Percentiles rank a stretch among this genome's conserved stretches.
Evolutionary conservation across 2,329 filamentous ascomycete genomes (phyloP).

Genomic region (Tolypocladium tundrense): DNA sequence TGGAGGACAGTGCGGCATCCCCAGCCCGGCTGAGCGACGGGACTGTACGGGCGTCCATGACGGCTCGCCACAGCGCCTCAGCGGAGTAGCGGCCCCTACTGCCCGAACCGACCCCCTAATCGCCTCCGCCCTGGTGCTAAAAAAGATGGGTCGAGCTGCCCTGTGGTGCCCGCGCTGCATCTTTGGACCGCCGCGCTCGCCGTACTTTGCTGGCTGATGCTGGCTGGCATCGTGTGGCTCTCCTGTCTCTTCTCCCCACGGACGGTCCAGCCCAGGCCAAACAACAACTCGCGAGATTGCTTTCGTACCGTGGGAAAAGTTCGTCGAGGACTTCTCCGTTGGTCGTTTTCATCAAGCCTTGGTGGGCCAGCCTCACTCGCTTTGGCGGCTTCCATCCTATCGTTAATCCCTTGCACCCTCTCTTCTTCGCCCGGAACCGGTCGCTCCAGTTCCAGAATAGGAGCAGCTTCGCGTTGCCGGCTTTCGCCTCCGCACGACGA

Average conservation of each 20-base stretch:
- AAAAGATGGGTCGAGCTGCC: not conserved
- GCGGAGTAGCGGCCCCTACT: not conserved
- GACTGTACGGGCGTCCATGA: not conserved
- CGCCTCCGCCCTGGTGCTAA: not conserved
- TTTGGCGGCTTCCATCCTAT: constrained; percentile 37
- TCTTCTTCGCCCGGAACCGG: not conserved
- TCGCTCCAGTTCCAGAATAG: not conserved
- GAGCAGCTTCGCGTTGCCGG: not conserved
- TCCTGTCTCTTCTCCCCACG: not conserved
- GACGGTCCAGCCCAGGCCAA: not conserved
- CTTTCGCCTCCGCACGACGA: not conserved
- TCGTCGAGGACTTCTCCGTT: constrained; percentile 9
- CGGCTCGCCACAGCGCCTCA: not conserved
- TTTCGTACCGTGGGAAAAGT: constrained; percentile 12
- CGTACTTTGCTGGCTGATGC: not conserved
- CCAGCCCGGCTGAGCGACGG: not conserved
- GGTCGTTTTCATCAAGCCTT: constrained; percentile 8
- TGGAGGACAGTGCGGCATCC: not conserved
- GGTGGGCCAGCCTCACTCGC: constrained; percentile 43
- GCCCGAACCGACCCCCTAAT: not conserved
- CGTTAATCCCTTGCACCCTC: constrained; percentile 14
- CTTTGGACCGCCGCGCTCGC: constrained; percentile 1
- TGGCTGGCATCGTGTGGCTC: constrained; percentile 3
- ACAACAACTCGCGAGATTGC: constrained; percentile 6
- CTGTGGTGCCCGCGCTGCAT: not conserved